Conservation (phyloP, 2,329 filamentous ascomycete genomes). For the Waltergamsia citrina region DNA sequence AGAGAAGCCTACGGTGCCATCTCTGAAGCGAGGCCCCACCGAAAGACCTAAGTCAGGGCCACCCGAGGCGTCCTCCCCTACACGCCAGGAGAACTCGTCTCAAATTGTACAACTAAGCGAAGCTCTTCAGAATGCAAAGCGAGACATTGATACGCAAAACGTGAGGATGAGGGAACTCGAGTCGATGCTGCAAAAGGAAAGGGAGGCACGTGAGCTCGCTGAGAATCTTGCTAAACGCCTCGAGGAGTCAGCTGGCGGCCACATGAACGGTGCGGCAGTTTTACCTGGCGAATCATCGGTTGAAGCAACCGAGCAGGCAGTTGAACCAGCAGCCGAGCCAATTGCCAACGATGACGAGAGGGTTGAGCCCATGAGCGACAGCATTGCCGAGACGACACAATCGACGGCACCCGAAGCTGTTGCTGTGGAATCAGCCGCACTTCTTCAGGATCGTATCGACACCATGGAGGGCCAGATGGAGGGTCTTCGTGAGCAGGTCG, state of each 20-base stretch:
- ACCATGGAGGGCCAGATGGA: conserved; percentile 71
- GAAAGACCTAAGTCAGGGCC: conserved; percentile 57
- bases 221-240: conserved; percentile 72
- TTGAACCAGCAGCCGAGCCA: background rate
- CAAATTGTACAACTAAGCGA: conserved; percentile 82
- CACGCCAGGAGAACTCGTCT: conserved; percentile 49
- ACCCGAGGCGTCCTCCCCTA: conserved; percentile 48
- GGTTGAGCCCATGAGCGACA: background rate
- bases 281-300: background rate
- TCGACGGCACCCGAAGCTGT: conserved; percentile 12
- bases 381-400: conserved; percentile 2
- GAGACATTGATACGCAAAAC: conserved; percentile 77
- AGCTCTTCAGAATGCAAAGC: conserved; percentile 72
- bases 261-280: conserved; percentile 17
- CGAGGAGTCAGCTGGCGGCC: conserved; percentile 38
- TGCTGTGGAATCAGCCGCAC: conserved; percentile 14
- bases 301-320: background rate
- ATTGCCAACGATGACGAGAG: no score
- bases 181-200: conserved; percentile 61
- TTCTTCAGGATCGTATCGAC: conserved; percentile 60
- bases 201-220: conserved; percentile 70
- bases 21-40: conserved; percentile 66
- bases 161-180: conserved; percentile 75
- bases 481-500: conserved; percentile 67
- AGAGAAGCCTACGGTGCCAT: conserved; percentile 77